Base-by-base conservation (phyloP, 352 stramenopile genomes). In the Globisporangium apiculatum region DNA sequence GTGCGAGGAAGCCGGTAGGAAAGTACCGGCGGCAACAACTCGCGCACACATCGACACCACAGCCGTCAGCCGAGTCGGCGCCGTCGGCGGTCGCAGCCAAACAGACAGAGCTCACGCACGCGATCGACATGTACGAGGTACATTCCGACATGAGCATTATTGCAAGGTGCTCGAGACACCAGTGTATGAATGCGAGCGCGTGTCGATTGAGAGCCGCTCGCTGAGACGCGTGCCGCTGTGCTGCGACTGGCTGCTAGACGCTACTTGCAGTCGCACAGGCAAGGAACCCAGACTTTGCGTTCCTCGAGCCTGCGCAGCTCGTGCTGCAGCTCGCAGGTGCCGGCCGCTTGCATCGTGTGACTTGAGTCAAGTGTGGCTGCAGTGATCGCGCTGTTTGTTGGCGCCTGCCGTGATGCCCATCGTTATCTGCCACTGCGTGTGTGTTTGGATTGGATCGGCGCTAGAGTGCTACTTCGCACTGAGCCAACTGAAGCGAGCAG, bases 221-320 rank as follows among this genome's bases (percentile, higher is more conserved):
- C 24, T 31, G 24, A 31, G 24, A 31, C 24, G 24, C 24, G 24
- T 31, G 24, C 24, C 24, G 24, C 24, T 31, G 24, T 31, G 24
- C 24, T 24, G 18, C 18, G 18, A 24, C 18, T 24, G 18, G 18
- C 18, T 31, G 24, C 24, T 47, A 80, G 71, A 58, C 74, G 3
- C 47, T 83, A n/a, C 56, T 84, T 1, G 53, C 61, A 12, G 68
- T 79, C 12, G 59, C 65, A 1, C 55, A 60, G 43, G 61, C 55
- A 0, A 73, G 65, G 5, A 73, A 75, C n/a, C 55, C 68, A 1
- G 72, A 89, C 53, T 89, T 87, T 61, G 68, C 50, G 11, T 77
- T 66, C 31, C 55, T 89, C 17, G 64, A 71, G 40, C 53, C 63
- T 9, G 55, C 53, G 8, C 64, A 77, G 57, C 50, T 86, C 36